A percentile compares a stretch with the other conserved stretches of the same genome.
Evolutionary conservation across 768 basidiomycete species (phyloP).

Genomic region (Suillus occidentalis): DNA sequence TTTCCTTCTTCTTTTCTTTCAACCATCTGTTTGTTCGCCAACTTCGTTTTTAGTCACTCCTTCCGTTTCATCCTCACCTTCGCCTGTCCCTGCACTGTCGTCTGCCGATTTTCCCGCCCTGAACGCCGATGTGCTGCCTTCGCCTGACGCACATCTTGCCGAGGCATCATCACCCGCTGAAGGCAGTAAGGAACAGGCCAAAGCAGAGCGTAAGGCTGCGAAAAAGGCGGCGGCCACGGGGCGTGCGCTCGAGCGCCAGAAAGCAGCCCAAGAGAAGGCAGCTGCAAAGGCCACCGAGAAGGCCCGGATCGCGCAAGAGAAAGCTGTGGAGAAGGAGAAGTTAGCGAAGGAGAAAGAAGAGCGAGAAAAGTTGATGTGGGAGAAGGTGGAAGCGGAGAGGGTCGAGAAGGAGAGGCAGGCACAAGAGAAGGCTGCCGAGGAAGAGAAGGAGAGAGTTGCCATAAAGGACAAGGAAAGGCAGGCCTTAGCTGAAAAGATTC

Average conservation of each 20-base stretch:
- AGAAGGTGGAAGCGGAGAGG: slow-evolving; percentile 39
- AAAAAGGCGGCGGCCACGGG: slow-evolving; percentile 65
- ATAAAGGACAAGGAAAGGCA: slow-evolving; percentile 37
- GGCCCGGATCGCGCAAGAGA: slow-evolving; percentile 17
- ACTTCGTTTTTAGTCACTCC: slow-evolving; percentile 45
- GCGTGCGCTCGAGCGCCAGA: slow-evolving; percentile 61
- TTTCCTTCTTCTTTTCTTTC: slow-evolving; percentile 21
- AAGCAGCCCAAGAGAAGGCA: slow-evolving; percentile 57
- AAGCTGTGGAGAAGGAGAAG: slow-evolving; percentile 55
- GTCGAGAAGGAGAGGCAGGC: slow-evolving; percentile 37
- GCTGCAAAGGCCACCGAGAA: slow-evolving; percentile 28
- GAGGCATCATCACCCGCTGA: slow-evolving; percentile 33
- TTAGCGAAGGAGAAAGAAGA: slow-evolving; percentile 38
- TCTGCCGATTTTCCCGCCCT: slow-evolving; percentile 78
- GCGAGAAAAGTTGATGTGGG: slow-evolving; percentile 38
- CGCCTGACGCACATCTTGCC: slow-evolving; percentile 24
- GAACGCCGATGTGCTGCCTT: slow-evolving; percentile 14
- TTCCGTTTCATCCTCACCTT: slow-evolving; percentile 34
- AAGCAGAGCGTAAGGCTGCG: slow-evolving; percentile 60
- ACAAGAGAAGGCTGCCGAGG: slow-evolving; percentile 34
- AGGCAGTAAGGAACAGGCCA: slow-evolving; percentile 48
- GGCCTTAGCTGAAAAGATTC: slow-evolving; percentile 28
- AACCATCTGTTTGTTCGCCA: slow-evolving; percentile 36
- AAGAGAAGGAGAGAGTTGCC: slow-evolving; percentile 36
- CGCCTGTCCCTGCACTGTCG: slow-evolving; percentile 53